phyloP scores from a whole-genome alignment of 768 basidiomycete species.

The Clitopilus hobsonii region DNA sequence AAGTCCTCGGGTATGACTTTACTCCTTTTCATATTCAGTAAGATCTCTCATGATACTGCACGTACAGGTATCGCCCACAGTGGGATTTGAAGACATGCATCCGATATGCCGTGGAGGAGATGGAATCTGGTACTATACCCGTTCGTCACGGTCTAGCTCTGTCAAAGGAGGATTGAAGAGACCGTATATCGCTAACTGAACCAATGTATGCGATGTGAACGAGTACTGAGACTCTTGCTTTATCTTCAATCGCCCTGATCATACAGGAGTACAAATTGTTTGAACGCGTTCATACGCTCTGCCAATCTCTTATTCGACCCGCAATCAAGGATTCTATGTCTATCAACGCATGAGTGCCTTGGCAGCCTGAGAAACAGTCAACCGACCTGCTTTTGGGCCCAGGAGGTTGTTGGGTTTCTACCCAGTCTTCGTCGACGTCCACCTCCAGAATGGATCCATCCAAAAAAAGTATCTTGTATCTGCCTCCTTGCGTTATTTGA shows the following conservation, averaged over 20 bases:
- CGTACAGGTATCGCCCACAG: slow-evolving; percentile 21
- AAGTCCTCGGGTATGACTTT: slow-evolving; percentile 22
- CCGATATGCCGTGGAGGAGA: slow-evolving; percentile 26
- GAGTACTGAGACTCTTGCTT: background rate
- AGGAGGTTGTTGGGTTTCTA: slow-evolving; percentile 23
- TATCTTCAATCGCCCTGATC: slow-evolving; percentile 18
- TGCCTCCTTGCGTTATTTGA: slow-evolving; percentile 33
- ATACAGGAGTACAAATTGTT: slow-evolving; percentile 36
- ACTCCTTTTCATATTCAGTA: background rate
- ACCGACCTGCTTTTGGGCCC: slow-evolving; percentile 26
- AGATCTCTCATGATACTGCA: background rate
- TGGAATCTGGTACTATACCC: slow-evolving; percentile 20
- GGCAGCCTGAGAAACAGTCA: too few species aligned
- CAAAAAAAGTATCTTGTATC: slow-evolving; percentile 39
- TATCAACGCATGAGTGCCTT: slow-evolving; percentile 12
- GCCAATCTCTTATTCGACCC: slow-evolving; percentile 24
- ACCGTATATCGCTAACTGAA: too few species aligned
- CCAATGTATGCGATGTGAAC: background rate
- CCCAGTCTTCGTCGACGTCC: slow-evolving; percentile 39
- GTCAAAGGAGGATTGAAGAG: too few species aligned
- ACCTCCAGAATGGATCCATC: slow-evolving; percentile 35
- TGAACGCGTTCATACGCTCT: slow-evolving; percentile 37
- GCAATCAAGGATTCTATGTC: slow-evolving; percentile 30
- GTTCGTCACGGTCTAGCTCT: slow-evolving; percentile 16
- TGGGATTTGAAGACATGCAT: slow-evolving; percentile 26